Conservation (phyloP, 768 basidiomycete species). For the Tylopilus plumbeoviolaceoides region DNA sequence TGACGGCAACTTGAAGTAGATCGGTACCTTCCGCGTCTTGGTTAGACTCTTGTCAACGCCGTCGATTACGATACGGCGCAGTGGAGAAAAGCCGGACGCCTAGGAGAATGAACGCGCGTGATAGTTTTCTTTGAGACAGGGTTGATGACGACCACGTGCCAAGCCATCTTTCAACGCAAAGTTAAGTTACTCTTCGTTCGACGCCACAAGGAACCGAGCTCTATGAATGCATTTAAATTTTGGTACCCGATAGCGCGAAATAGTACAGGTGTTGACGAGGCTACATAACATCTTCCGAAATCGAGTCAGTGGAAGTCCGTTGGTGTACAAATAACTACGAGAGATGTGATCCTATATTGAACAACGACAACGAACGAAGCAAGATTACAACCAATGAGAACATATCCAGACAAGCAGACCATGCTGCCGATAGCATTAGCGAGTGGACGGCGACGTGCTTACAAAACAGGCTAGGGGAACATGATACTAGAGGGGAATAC, state of each 20-base stretch:
- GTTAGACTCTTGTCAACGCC: constrained; percentile 5
- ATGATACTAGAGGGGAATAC: constrained; percentile 80
- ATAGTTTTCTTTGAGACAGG: constrained; percentile 2
- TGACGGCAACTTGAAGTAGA: neutral
- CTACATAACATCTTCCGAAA: constrained; percentile 30
- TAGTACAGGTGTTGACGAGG: constrained; percentile 26
- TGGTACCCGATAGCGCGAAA: constrained; percentile 10
- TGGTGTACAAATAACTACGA: constrained; percentile 32
- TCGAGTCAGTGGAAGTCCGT: constrained; percentile 23
- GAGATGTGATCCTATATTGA: constrained; percentile 22
- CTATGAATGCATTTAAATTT: constrained; percentile 20
- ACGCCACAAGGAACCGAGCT: constrained; percentile 11
- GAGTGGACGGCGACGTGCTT: constrained; percentile 14
- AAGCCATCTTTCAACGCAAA: no score
- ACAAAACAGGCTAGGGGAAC: constrained; percentile 58
- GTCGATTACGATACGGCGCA: constrained; percentile 22
- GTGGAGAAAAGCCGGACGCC: constrained; percentile 15
- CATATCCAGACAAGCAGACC: constrained; percentile 24
- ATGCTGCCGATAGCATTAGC: constrained; percentile 26
- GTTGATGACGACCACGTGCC: constrained; percentile 9
- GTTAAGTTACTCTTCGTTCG: constrained; percentile 5
- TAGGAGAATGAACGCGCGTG: neutral
- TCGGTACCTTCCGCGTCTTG: constrained; percentile 1
- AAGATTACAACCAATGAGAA: constrained; percentile 20
- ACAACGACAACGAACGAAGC: constrained; percentile 17